Base-by-base conservation (phyloP, 2,329 filamentous ascomycete genomes). In the Diplodia seriata region DNA sequence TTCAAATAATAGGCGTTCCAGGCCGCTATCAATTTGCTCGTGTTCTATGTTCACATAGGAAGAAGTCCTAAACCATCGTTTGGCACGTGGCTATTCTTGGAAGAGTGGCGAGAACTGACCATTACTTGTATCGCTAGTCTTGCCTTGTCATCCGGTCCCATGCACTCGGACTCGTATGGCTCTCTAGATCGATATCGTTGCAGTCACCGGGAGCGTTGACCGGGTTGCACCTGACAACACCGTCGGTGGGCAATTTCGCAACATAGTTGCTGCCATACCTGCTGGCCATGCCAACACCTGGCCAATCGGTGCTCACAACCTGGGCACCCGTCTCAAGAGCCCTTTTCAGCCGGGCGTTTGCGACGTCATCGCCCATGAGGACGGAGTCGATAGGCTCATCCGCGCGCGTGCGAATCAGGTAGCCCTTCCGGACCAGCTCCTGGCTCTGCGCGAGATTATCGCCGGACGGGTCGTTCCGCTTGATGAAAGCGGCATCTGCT, bases 271-370 rank as follows among this genome's bases (percentile, higher is more conserved):
- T 81, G 20, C 78, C 79, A 78, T 81, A 85, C 33, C 83, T 75
- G 55, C 79, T 76, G 54, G 78, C 80, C 81, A 83, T 81, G 0
- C 83, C 83, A 70, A 80, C 82, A 1, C 72, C 76, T 7, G 82
- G 82, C 66, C 80, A 85, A 70, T 85, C 83, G 0, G 82, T 85
- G 38, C 80, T 82, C 1, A 85, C 81, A 67, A 85, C 76, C 70
- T 85, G 84, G 31, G 83, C 83, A 7, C 82, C 83, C 55, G 82
- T 84, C 55, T 75, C 68, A 50, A 84, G 79, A 1, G 83, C 83
- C 12, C 70, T 70, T 1, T 82, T 80, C 49, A 63, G 40, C 9
- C 59, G 33, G 20, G 81, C 74, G 79, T 79, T 81, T 29, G 81
- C 81, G 2, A 75, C 78, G 7, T 54, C 49, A 66, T 82, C 80